Conservation (phyloP, 2,329 filamentous ascomycete genomes). For the Aspergillus melleus region DNA sequence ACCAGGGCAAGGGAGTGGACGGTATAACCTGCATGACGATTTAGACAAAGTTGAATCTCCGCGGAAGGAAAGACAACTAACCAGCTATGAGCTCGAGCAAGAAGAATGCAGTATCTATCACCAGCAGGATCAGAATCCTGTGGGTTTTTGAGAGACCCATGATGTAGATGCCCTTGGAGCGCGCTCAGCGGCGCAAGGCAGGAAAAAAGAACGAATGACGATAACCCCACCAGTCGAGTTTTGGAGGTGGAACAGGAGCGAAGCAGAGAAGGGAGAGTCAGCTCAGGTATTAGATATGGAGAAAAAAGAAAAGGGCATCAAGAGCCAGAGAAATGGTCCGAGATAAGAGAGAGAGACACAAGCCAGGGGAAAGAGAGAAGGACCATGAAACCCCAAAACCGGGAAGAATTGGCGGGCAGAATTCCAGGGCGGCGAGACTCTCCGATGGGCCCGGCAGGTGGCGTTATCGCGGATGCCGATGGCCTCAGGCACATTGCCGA, state of each 20-base stretch:
- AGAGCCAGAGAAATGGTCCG: background rate
- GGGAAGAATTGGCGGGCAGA: background rate
- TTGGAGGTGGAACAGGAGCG: background rate
- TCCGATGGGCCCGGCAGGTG: conserved; percentile 4
- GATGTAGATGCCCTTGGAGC: conserved; percentile 18
- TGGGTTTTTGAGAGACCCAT: conserved; percentile 93
- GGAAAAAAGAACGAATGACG: conserved; percentile 6
- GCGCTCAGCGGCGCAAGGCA: conserved; percentile 26
- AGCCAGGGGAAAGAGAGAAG: background rate
- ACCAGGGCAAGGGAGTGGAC: conserved; percentile 91
- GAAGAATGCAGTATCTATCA: conserved; percentile 87
- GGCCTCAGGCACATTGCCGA: conserved; percentile 8
- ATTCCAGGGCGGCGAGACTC: background rate
- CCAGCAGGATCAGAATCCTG: conserved; percentile 89
- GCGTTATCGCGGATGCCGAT: conserved; percentile 25
- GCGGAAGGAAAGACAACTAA: conserved; percentile 27
- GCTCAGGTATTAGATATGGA: background rate
- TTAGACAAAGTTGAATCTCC: conserved; percentile 14
- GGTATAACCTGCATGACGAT: conserved; percentile 60
- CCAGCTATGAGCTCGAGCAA: conserved; percentile 80
- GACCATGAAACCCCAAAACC: background rate
- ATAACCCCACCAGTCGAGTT: background rate
- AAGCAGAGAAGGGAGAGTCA: background rate
- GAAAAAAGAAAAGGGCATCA: background rate
- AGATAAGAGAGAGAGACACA: background rate